Evolutionary conservation across 2,329 filamentous ascomycete genomes (phyloP), one percentile per base, ranked within the genome.

Genomic region (Aureobasidium sp.): DNA sequence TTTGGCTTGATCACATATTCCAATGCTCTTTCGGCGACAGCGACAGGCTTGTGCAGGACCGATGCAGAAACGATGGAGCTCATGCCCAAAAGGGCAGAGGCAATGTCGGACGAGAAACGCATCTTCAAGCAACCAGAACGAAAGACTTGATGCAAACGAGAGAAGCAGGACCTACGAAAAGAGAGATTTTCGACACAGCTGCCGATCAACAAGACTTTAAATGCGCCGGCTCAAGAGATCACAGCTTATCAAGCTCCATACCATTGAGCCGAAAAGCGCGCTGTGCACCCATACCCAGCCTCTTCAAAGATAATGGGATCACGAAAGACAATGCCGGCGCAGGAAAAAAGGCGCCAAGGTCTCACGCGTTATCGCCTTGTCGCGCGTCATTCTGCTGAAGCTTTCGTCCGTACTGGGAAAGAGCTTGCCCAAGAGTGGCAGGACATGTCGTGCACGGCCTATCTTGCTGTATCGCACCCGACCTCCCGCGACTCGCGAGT

Each of bases 1-100:
- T 85, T 87, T 11, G 85, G 85, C 27, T 79, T 71, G 61, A 85
- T 63, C 2, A 69, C 65, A 63, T 64, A 69, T 62, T 70, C 68
- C 41, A 68, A 42, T 12, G 63, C 56, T 62, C 70, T 64, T 61
- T 66, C 64, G 20, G 55, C 47, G 53, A 62, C 48, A 52, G 47
- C 20, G 5, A 47, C 47, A 53, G 53, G 53, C 62, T 63, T 63
- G 48, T 42, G 20, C 6, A 63, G 17, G 17, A 63, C 20, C 15
- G 55, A 51, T 31, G 47, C 62, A 39, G 62, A 63, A 42, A 48
- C 56, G n/a, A 53, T 20, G 34, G 61, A 58, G 47, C 53, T 60
- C 55, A 63, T 39, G 36, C 62, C 53, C 44, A 60, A n/a, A 39
- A 60, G 39, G 41, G 62, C 34, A n/a, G 62, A 53, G 45, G 55